Evolutionary conservation across 2,329 filamentous ascomycete species (phyloP), one percentile per base, ranked within the genome.

Genomic region (Ceratocystis papillata): DNA sequence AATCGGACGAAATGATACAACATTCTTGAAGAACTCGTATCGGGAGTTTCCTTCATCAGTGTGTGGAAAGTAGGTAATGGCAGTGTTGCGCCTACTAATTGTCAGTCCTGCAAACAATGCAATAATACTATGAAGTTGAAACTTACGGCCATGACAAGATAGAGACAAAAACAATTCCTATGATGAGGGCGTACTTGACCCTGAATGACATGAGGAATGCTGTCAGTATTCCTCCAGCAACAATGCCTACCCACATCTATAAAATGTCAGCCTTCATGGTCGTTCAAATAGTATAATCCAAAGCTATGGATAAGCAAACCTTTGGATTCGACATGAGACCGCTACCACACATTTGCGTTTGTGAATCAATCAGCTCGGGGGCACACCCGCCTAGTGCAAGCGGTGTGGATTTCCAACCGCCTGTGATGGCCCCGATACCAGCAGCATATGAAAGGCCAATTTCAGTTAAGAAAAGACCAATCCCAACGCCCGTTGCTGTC

Each of bases 191-290:
- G 65, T 87, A 86, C 73, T 89, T 90, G 75, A 90, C 79, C 48
- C 86, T 83, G 73, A 87, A 91, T 20, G 87, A 82, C 87, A 90
- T 90, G 75, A 96, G 83, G 70, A 93, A 82, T 4, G 88, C 85
- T 0, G 90, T 93, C 46, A 95, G 75, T 59, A 96, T 79, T 44
- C 90, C 89, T 15, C 91, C 89, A 65, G 87, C 84, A 72, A 90
- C 86, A 69, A 96, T 87, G 10, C 89, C 91, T 65, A 95, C 83
- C 91, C 91, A 96, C 80, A 95, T 78, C 83, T 86, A 68, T 33
- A 48, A n/a, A n/a, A 20, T 37, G 33, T 63, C 25, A 65, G 30
- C 64, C 57, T 64, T 66, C 55, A 22, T 22, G 25, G 22, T 41
- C 17, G 25, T 17, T 41, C 12, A 25, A 44, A 37, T 25, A 17